Percentiles rank a stretch among this genome's conserved stretches.
Conservation (phyloP, 768 basidiomycete species). For the Pleurotus giganteus region DNA sequence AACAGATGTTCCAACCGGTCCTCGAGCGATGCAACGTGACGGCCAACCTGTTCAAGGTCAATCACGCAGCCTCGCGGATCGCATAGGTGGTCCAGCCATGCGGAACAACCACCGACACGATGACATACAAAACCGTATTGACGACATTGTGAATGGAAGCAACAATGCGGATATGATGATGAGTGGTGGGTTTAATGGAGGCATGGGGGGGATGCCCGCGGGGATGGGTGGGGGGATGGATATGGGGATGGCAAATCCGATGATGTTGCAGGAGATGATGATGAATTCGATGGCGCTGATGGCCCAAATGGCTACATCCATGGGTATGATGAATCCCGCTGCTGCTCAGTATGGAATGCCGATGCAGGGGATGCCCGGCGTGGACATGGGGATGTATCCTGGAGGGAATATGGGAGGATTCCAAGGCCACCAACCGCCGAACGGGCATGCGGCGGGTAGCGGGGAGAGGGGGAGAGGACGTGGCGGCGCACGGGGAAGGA, state of each 20-base stretch:
- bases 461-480: constrained; percentile 38
- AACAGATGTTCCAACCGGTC: constrained; percentile 79
- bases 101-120: constrained; percentile 43
- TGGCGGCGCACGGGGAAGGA: constrained; percentile 48
- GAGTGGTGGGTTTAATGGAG: constrained; percentile 33
- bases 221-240: constrained; percentile 45
- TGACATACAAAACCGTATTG: constrained; percentile 73
- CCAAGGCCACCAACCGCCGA: constrained; percentile 29
- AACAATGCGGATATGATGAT: constrained; percentile 52
- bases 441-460: constrained; percentile 24
- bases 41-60: constrained; percentile 26
- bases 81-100: constrained; percentile 62
- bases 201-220: constrained; percentile 5
- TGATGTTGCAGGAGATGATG: constrained; percentile 86
- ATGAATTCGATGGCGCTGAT: constrained; percentile 91
- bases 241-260: constrained; percentile 60
- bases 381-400: constrained; percentile 51
- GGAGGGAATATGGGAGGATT: constrained; percentile 36
- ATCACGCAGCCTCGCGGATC: constrained; percentile 73
- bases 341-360: constrained; percentile 61
- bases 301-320: constrained; percentile 86
- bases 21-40: constrained; percentile 73
- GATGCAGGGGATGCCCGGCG: constrained; percentile 51
- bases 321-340: constrained; percentile 71
- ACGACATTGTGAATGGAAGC: constrained; percentile 66